These are phyloP conservation scores for Yarrowia deformans DNA, from an alignment of 805 yeast genomes.

Conservation along the genomic window DNA sequence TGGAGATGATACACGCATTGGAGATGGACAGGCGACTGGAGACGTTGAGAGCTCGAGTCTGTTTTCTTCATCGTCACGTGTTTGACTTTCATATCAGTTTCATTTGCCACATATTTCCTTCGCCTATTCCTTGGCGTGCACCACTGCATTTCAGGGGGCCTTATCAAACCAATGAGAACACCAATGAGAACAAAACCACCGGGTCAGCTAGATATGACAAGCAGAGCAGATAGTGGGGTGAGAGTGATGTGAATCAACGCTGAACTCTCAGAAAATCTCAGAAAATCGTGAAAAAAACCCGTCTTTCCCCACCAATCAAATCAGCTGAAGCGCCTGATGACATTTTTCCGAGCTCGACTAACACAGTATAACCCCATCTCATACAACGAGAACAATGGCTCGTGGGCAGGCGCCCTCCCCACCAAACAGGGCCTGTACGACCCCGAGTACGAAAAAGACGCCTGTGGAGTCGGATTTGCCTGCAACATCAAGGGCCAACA, in stretches of 20 bases:
- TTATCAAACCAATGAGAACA: neutral
- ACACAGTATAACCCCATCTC: slow-evolving; percentile 36
- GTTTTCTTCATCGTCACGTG: neutral
- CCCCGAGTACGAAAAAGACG: slow-evolving; percentile 93
- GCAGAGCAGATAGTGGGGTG: neutral
- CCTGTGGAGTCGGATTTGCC: slow-evolving; percentile 98
- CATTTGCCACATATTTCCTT: neutral
- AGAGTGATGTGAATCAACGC: neutral
- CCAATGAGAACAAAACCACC: too few species aligned
- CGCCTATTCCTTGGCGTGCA: neutral
- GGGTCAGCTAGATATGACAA: neutral
- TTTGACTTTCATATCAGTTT: neutral
- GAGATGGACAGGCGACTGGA: neutral
- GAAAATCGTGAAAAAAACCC: too few species aligned
- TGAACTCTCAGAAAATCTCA: too few species aligned
- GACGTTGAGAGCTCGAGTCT: neutral
- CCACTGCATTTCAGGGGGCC: neutral
- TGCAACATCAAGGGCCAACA: slow-evolving; percentile 88
- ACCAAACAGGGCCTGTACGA: slow-evolving; percentile 87
- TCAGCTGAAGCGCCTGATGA: too few species aligned
- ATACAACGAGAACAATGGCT: slow-evolving; percentile 45
- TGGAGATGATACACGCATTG: neutral
- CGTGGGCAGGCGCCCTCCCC: slow-evolving; percentile 94
- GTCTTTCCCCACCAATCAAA: too few species aligned
- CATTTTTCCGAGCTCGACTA: neutral